Conservation (phyloP, 345 rosid genomes). For the Brassica juncea region DNA sequence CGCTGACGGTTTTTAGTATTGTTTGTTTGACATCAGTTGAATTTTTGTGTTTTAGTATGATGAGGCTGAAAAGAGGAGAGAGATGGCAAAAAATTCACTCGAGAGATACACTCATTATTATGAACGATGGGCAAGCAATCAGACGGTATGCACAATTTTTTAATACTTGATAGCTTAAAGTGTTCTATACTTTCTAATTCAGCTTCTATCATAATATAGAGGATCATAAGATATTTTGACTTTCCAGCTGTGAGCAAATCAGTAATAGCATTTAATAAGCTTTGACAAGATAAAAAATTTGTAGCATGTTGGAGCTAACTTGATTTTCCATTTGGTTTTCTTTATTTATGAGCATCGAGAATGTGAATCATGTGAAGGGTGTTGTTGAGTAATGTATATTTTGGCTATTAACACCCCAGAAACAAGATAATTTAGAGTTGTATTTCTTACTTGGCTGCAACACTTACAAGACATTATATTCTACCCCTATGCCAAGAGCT, state of each 20-base stretch:
- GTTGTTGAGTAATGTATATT: background rate
- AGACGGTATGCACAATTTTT: constrained; percentile 23
- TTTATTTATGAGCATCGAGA: background rate
- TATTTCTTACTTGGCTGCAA: background rate
- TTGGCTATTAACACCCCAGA: background rate
- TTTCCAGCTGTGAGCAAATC: too few relatives aligned
- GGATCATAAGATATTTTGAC: too few relatives aligned
- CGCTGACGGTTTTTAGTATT: background rate
- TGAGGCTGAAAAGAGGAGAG: constrained; percentile 42
- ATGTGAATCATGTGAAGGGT: constrained; percentile 8
- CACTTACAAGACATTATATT: background rate
- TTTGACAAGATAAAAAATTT: too few relatives aligned
- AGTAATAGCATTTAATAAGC: background rate
- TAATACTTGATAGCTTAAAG: background rate
- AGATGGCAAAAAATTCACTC: constrained; percentile 39
- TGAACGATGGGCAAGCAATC: constrained; percentile 45
- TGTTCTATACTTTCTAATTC: background rate
- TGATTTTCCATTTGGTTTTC: constrained; percentile 2
- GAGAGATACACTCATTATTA: constrained; percentile 46
- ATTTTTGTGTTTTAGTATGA: constrained; percentile 20
- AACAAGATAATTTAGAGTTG: too few relatives aligned
- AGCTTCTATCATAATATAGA: too few relatives aligned
- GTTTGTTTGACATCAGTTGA: background rate
- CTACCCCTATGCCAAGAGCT: background rate
- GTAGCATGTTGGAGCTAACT: too few relatives aligned